Conservation (phyloP, 1,284 basidiomycete genomes). For the Heliocybe sulcata region DNA sequence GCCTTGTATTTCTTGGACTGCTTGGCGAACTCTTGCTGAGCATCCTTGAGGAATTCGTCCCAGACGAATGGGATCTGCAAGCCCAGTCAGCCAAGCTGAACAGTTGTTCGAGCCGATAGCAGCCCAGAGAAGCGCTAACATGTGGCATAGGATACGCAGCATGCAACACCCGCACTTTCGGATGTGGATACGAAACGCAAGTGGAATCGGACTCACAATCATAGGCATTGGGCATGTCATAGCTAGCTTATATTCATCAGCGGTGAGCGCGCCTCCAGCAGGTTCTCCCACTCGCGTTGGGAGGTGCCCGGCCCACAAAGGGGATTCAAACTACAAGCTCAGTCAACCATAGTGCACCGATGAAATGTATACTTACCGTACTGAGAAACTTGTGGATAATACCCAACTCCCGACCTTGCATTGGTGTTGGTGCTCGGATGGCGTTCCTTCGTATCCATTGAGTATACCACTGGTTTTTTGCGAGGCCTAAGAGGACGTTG, state of each 20-base stretch:
- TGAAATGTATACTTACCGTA: conserved; percentile 9
- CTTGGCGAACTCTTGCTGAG: conserved; percentile 5
- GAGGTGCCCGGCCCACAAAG: conserved; percentile 20
- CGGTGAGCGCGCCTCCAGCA: conserved; percentile 23
- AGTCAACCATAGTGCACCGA: neutral
- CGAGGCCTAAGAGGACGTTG: conserved; percentile 15
- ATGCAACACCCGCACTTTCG: too few relatives aligned
- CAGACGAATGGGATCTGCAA: conserved; percentile 4
- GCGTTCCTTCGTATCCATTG: too few relatives aligned
- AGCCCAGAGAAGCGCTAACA: too few relatives aligned
- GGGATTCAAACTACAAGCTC: conserved; percentile 17
- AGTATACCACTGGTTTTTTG: too few relatives aligned
- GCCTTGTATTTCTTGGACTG: too few relatives aligned
- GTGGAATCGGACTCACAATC: conserved; percentile 14
- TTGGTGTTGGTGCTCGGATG: conserved; percentile 11
- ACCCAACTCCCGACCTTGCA: conserved; percentile 16
- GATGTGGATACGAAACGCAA: too few relatives aligned
- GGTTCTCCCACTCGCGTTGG: conserved; percentile 22
- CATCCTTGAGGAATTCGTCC: conserved; percentile 12
- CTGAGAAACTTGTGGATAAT: conserved; percentile 17
- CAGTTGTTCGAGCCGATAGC: too few relatives aligned
- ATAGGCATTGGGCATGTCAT: conserved; percentile 14
- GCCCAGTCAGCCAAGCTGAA: too few relatives aligned
- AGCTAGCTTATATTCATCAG: conserved; percentile 23
- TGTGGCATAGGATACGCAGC: too few relatives aligned